phyloP scores from a whole-genome alignment of 306 rosid genomes.

The Pyrus betulifolia region DNA sequence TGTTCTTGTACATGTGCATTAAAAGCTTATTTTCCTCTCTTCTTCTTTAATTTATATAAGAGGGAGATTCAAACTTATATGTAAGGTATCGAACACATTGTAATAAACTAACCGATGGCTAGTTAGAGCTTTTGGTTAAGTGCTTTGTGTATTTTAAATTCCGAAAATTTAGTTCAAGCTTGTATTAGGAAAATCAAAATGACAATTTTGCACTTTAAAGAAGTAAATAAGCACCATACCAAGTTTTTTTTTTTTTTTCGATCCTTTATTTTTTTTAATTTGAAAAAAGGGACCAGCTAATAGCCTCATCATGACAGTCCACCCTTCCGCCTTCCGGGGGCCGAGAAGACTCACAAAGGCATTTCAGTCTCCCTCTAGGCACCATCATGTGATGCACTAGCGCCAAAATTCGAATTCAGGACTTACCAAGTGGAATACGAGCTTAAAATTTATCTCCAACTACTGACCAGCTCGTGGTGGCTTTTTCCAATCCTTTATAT shows the following conservation, averaged over 20 bases:
- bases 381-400: too few species aligned
- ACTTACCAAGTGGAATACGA: too few species aligned
- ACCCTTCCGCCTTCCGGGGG: fast-evolving
- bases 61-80: not conserved
- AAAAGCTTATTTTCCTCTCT: not conserved
- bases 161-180: not conserved
- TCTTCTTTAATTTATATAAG: not conserved
- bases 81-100: not conserved
- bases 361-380: too few species aligned
- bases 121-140: not conserved
- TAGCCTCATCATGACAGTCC: too few species aligned
- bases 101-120: too few species aligned
- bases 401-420: fast-evolving
- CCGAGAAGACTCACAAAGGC: too few species aligned
- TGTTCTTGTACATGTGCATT: not conserved
- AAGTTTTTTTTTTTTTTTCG: too few species aligned
- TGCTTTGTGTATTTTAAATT: not conserved
- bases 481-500: not conserved
- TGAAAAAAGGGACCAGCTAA: too few species aligned
- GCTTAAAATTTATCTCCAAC: too few species aligned
- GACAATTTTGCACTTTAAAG: not conserved
- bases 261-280: too few species aligned
- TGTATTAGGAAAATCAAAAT: not conserved
- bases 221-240: not conserved
- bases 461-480: too few species aligned